Evolutionary conservation across 345 rosid genomes (phyloP).

Genomic region (Camelina hispida): DNA sequence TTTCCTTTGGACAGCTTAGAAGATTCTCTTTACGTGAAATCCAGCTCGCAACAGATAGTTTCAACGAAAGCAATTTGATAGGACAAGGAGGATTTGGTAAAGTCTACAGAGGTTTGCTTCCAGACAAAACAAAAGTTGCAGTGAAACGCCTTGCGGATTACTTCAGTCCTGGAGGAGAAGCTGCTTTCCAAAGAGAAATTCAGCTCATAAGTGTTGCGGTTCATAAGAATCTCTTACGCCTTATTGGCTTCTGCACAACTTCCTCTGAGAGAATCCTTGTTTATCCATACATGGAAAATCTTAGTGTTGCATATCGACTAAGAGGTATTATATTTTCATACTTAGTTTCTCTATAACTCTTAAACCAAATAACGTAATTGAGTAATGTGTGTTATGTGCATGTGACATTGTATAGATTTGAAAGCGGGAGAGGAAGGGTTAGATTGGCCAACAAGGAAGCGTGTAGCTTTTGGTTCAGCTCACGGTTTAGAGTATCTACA

Average conservation of each 20-base stretch:
- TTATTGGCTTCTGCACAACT: conserved; percentile 85
- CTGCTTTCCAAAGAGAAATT: conserved; percentile 86
- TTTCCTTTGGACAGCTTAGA: conserved; percentile 70
- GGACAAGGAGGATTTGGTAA: conserved; percentile 98
- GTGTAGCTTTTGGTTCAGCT: conserved; percentile 82
- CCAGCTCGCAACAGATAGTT: conserved; percentile 82
- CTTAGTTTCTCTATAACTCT: neutral
- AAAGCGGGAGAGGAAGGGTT: conserved; percentile 74
- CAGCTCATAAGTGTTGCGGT: conserved; percentile 82
- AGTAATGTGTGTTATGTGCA: neutral
- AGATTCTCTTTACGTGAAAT: conserved; percentile 81
- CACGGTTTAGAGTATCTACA: conserved; percentile 88
- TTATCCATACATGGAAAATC: conserved; percentile 90
- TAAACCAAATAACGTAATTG: conserved; percentile 2
- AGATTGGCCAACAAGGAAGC: conserved; percentile 84
- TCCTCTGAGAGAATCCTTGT: conserved; percentile 80
- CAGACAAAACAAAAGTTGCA: conserved; percentile 77
- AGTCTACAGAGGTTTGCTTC: conserved; percentile 85
- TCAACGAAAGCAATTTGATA: conserved; percentile 73
- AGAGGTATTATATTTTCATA: conserved; percentile 57
- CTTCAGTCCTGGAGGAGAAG: conserved; percentile 82
- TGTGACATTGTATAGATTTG: conserved; percentile 49
- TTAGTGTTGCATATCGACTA: conserved; percentile 77
- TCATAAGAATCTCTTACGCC: conserved; percentile 78
- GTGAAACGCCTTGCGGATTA: conserved; percentile 82